Evolutionary conservation across 2,329 filamentous ascomycete genomes (phyloP), one percentile per base, ranked within the genome.

Genomic region (Stachybotrys chlorohalonatus): DNA sequence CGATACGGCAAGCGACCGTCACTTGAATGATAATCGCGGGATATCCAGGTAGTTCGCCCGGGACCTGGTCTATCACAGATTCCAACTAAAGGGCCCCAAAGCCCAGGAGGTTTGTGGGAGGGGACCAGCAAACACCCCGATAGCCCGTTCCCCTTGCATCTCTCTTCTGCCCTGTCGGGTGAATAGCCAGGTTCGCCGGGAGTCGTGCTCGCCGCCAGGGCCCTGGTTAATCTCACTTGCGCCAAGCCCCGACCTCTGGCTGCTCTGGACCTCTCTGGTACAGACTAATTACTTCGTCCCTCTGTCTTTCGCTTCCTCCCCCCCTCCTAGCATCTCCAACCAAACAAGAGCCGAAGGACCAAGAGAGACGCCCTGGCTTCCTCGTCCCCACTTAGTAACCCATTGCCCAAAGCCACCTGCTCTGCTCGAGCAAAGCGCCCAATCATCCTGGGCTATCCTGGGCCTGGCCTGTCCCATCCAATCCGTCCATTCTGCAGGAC

Each of bases 381-480:
- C 4, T 24, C 32, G 50, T 52, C 50, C 36, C 50, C 50, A 52
- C 50, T 52, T 52, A 45, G 36, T 24, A 24, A 24, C 50, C 36
- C 42, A 16, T 52, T n/a, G 50, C 50, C 50, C 50, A 52, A 52
- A 52, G 50, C 31, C 50, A 32, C 50, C 31, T 52, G n/a, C 50
- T 52, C 39, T 52, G 17, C 36, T 50, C 48, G 15, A 47, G 46
- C 46, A 11, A 9, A 31, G 48, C 50, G 36, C 50, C 50, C 36
- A 52, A 52, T 52, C 50, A 47, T 42, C 36, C 36, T 42, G 13
- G 36, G 36, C 36, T 42, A 13, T 42, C 36, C 8, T 42, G 36
- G 36, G 36, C 36, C 36, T 42, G 36, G 36, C 36, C 9, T 42
- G 36, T 42, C 36, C 36, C 36, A 5, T 42, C 36, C 36, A 9